Evolutionary conservation across 2,329 filamentous ascomycete species (phyloP).

Genomic region (Huntiella moniliformis): DNA sequence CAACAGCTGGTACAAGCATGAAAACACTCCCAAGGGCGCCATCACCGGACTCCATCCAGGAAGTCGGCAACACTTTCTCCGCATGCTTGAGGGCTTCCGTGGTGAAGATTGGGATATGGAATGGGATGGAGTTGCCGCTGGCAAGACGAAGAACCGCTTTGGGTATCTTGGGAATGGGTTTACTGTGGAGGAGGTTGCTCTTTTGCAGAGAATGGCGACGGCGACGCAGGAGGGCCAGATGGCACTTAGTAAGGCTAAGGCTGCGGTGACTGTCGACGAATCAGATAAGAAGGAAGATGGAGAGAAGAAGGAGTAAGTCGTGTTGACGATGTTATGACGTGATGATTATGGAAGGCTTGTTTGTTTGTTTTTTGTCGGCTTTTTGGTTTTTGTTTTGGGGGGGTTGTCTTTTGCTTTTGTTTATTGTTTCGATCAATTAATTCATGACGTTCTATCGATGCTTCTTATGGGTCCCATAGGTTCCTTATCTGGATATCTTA

Average conservation of each 20-base stretch:
- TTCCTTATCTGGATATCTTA: neutral
- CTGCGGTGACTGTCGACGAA: neutral
- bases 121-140: slow-evolving; percentile 17
- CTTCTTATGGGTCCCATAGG: no score
- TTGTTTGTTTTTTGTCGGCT: neutral
- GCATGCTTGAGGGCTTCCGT: slow-evolving; percentile 31
- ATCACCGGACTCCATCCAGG: slow-evolving; percentile 33
- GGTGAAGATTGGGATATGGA: slow-evolving; percentile 36
- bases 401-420: neutral
- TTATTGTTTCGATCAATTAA: neutral
- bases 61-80: slow-evolving; percentile 32
- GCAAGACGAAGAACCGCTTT: slow-evolving; percentile 25
- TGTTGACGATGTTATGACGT: neutral
- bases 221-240: neutral
- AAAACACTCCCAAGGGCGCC: slow-evolving; percentile 21
- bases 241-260: neutral
- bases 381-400: neutral
- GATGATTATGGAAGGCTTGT: neutral
- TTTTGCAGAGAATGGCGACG: slow-evolving; percentile 4
- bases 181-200: slow-evolving; percentile 23
- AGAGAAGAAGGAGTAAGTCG: neutral
- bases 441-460: no score
- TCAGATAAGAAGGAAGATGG: neutral
- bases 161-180: slow-evolving; percentile 35
- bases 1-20: slow-evolving; percentile 34